phyloP scores from a whole-genome alignment of 176 grass and related monocot species.

The Melocanna baccifera region DNA sequence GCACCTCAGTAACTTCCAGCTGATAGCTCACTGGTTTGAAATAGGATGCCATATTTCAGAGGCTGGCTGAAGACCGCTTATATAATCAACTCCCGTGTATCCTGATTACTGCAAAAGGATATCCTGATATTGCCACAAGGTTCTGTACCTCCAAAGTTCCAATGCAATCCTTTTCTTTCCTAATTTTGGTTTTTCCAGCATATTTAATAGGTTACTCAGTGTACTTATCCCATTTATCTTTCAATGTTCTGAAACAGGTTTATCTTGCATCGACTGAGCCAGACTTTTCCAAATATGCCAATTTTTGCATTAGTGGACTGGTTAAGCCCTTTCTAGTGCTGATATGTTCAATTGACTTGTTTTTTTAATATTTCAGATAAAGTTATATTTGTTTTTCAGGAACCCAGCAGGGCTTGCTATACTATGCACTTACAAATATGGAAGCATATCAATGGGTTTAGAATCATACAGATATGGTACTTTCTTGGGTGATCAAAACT shows the following conservation, averaged over 20 bases:
- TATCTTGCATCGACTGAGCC: constrained; percentile 69
- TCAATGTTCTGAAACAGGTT: constrained; percentile 50
- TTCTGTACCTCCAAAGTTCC: constrained; percentile 17
- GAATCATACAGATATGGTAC: constrained; percentile 96
- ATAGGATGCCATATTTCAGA: constrained; percentile 97
- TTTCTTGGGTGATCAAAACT: constrained; percentile 1
- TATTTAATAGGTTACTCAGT: background rate
- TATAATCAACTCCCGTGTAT: constrained; percentile 81
- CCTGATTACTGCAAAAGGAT: constrained; percentile 92
- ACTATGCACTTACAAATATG: constrained; percentile 92
- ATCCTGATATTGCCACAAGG: constrained; percentile 97
- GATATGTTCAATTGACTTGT: background rate
- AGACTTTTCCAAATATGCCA: constrained; percentile 68
- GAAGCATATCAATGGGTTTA: constrained; percentile 85
- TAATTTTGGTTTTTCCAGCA: background rate
- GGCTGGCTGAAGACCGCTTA: constrained; percentile 84
- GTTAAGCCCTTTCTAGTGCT: constrained; percentile 50
- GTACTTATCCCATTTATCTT: background rate
- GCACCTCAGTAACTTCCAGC: background rate
- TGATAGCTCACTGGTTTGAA: constrained; percentile 16
- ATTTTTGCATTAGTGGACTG: constrained; percentile 87
- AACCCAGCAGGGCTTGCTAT: constrained; percentile 96
- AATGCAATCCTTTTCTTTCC: background rate
- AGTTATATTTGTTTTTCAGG: constrained; percentile 50
- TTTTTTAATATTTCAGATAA: constrained; percentile 3